These are phyloP conservation scores for Straminergon stramineum DNA, from an alignment of 225 moss, liverwort and hornwort genomes.

Conservation along the genomic window DNA sequence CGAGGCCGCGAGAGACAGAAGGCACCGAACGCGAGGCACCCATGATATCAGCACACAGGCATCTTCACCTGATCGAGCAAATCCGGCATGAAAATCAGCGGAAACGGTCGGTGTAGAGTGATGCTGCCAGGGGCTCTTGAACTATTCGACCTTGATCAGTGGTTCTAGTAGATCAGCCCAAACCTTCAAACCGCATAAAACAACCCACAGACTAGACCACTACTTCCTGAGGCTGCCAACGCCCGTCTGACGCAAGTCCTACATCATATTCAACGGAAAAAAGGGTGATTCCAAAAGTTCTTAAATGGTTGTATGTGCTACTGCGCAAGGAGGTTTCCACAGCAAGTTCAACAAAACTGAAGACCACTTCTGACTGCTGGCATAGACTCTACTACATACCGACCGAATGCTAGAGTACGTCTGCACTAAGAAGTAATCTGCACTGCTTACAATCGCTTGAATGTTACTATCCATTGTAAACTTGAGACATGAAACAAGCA, in stretches of 20 bases:
- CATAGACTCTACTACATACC: not conserved
- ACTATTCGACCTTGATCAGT: not conserved
- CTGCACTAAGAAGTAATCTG: not conserved
- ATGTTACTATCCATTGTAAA: not conserved
- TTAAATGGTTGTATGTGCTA: too few relatives aligned
- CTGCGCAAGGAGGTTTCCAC: too few relatives aligned
- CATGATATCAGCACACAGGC: not conserved
- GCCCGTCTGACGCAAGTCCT: not conserved
- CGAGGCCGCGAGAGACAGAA: too few relatives aligned
- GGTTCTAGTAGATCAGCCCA: rapidly evolving
- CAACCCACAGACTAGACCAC: not conserved
- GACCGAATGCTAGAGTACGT: not conserved
- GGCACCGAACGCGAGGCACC: not conserved
- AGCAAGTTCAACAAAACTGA: conserved; percentile 44
- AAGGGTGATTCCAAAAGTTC: not conserved
- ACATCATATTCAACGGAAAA: not conserved
- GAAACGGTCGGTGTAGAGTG: not conserved
- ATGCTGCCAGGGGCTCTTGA: not conserved
- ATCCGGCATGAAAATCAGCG: not conserved
- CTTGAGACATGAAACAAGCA: not conserved
- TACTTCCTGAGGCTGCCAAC: not conserved
- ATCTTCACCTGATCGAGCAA: too few relatives aligned
- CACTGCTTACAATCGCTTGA: not conserved
- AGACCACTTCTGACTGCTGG: not conserved
- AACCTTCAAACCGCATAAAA: not conserved